A percentile compares a stretch with the other conserved stretches of the same genome.
These are phyloP conservation scores for Aspergillus fijiensis DNA, from an alignment of 2,329 filamentous ascomycete genomes.

Conservation along the genomic window DNA sequence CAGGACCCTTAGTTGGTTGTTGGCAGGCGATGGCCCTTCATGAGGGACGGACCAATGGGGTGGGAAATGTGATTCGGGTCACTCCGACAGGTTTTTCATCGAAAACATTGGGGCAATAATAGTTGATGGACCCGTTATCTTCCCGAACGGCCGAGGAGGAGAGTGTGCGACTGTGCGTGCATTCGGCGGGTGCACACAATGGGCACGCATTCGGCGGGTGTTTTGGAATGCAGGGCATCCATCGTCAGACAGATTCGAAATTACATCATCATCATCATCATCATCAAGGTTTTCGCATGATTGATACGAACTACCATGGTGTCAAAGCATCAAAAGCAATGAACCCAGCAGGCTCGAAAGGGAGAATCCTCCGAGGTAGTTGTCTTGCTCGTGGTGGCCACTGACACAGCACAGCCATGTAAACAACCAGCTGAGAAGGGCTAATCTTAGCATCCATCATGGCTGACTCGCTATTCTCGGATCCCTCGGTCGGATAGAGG, in stretches of 20 bases:
- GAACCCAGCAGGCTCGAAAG: background rate
- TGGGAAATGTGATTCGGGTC: background rate
- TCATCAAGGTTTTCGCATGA: too few species aligned
- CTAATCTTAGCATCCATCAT: too few species aligned
- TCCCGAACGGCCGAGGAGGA: too few species aligned
- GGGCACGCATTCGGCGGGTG: background rate
- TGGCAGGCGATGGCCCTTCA: background rate
- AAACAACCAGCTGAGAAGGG: too few species aligned
- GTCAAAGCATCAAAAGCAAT: background rate
- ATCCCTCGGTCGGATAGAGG: background rate
- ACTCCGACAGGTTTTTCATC: background rate
- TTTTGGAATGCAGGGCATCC: background rate
- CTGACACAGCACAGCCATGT: background rate
- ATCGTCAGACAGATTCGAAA: background rate
- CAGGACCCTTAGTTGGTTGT: background rate
- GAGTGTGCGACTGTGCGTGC: background rate
- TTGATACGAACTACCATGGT: too few species aligned
- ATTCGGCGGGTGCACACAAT: background rate
- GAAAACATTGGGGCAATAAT: too few species aligned
- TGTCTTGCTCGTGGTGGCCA: background rate
- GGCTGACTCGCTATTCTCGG: background rate
- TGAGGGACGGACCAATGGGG: background rate
- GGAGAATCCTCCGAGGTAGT: background rate
- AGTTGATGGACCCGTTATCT: too few species aligned
- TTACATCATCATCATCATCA: background rate